These are phyloP conservation scores for Zymoseptoria pseudotritici DNA, from an alignment of 2,329 filamentous ascomycete species.

Conservation along the genomic window DNA sequence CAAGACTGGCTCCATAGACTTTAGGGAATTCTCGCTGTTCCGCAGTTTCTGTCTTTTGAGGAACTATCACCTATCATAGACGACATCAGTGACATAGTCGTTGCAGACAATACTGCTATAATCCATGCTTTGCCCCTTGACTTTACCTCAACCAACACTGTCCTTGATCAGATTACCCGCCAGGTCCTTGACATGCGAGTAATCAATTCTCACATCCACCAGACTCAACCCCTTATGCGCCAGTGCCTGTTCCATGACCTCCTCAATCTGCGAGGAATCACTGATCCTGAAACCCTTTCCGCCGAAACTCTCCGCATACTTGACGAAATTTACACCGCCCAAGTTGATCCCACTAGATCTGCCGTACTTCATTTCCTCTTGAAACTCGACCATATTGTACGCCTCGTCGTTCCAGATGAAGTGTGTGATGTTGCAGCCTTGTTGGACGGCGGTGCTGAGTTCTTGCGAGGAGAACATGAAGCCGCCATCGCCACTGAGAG, in stretches of 20 bases:
- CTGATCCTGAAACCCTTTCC: slow-evolving; percentile 39
- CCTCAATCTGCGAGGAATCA: slow-evolving; percentile 34
- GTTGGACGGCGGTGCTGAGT: slow-evolving; percentile 40
- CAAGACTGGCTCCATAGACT: no score
- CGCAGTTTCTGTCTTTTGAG: no score
- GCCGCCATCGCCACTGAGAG: slow-evolving; percentile 41
- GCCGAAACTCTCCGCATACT: slow-evolving; percentile 42
- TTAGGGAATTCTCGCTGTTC: no score
- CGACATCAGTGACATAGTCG: no score
- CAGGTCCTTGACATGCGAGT: slow-evolving; percentile 36
- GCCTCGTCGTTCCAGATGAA: slow-evolving; percentile 46
- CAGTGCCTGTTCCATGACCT: slow-evolving; percentile 39
- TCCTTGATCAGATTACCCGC: slow-evolving; percentile 35
- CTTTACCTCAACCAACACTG: slow-evolving; percentile 24
- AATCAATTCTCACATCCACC: slow-evolving; percentile 44
- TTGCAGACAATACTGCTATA: no score
- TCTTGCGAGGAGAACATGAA: slow-evolving; percentile 46
- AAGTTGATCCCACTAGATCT: slow-evolving; percentile 39
- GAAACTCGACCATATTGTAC: slow-evolving; percentile 48
- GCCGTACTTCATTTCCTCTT: slow-evolving; percentile 45
- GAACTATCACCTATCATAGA: no score
- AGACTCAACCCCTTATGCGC: slow-evolving; percentile 37
- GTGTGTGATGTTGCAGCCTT: slow-evolving; percentile 44
- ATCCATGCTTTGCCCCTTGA: neutral
- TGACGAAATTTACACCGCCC: slow-evolving; percentile 43